Evolutionary conservation across 768 basidiomycete species (phyloP).

Genomic region (Tephrocybe sp.): DNA sequence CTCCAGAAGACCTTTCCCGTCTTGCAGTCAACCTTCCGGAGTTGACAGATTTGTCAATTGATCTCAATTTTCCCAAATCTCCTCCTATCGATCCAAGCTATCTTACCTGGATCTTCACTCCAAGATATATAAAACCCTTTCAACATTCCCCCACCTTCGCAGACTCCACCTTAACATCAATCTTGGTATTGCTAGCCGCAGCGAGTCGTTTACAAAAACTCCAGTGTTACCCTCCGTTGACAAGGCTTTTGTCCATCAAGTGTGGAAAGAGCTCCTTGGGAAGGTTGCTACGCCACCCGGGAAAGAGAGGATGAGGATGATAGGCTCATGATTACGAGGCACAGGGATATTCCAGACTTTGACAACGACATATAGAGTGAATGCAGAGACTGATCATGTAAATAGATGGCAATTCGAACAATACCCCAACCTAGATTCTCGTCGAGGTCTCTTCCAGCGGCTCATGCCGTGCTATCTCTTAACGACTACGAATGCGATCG

Average conservation of each 20-base stretch:
- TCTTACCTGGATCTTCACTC: not conserved
- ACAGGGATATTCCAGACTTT: not conserved
- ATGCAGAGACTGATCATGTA: too few relatives aligned
- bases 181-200: not conserved
- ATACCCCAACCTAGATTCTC: too few relatives aligned
- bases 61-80: not conserved
- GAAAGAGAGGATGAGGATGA: not conserved
- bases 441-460: too few relatives aligned
- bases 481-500: too few relatives aligned
- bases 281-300: not conserved
- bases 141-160: not conserved
- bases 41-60: constrained; percentile 4
- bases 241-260: not conserved
- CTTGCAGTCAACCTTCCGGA: too few relatives aligned
- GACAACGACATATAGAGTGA: not conserved
- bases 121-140: not conserved
- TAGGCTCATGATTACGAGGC: not conserved
- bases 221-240: not conserved
- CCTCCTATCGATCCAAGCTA: not conserved
- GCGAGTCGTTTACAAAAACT: not conserved
- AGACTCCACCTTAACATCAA: not conserved
- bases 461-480: too few relatives aligned
- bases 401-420: too few relatives aligned
- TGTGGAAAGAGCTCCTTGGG: not conserved
- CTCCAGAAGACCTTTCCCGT: too few relatives aligned